A percentile compares a stretch with the other conserved stretches of the same genome.
Evolutionary conservation across 768 basidiomycete species (phyloP).

Genomic region (Strobilomyces confusus): DNA sequence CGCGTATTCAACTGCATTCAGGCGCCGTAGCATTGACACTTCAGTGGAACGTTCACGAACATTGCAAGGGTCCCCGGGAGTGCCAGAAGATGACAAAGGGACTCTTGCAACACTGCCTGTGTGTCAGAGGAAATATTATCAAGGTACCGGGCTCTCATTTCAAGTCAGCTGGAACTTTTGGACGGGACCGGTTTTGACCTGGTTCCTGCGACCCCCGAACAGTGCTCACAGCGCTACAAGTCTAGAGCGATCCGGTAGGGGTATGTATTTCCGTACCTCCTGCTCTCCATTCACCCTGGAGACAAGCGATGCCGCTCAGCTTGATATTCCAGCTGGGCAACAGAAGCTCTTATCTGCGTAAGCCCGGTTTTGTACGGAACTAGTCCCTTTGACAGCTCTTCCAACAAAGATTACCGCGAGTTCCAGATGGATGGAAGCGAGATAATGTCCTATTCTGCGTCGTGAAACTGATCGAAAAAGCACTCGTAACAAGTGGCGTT

Average conservation of each 20-base stretch:
- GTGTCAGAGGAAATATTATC: neutral
- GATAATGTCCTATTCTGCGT: slow-evolving; percentile 6
- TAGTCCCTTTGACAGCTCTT: neutral
- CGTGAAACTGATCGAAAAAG: slow-evolving; percentile 5
- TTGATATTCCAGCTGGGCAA: slow-evolving; percentile 8
- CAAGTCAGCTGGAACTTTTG: neutral
- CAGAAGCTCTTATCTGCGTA: slow-evolving; percentile 6
- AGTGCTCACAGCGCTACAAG: slow-evolving; percentile 11
- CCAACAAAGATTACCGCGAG: neutral
- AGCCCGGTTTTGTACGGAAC: neutral
- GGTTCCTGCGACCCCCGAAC: slow-evolving; percentile 5
- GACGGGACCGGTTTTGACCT: too few species aligned
- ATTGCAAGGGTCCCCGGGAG: neutral
- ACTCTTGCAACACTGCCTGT: slow-evolving; percentile 10
- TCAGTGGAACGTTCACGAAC: neutral
- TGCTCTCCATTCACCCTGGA: neutral
- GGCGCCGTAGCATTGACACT: neutral
- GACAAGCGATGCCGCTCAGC: neutral
- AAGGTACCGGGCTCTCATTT: neutral
- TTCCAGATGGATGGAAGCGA: slow-evolving; percentile 5
- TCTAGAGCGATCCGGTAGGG: slow-evolving; percentile 1
- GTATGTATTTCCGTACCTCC: neutral
- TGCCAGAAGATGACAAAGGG: neutral
- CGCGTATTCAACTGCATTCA: neutral
- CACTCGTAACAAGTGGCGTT: neutral